These are phyloP conservation scores for Ogataea zsoltii DNA, from an alignment of 805 yeast genomes.

Conservation along the genomic window DNA sequence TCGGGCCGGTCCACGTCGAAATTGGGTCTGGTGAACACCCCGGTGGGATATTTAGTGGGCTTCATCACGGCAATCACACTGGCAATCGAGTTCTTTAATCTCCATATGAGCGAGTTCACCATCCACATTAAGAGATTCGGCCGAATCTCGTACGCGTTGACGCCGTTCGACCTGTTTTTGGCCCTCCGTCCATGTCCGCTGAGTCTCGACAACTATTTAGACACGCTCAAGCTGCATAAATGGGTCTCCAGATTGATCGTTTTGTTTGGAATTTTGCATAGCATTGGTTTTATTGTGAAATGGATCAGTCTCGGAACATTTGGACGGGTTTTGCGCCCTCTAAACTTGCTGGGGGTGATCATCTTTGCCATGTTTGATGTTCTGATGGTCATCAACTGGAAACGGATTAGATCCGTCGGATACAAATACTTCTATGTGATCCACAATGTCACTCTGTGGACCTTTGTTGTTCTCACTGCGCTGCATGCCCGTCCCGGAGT, in stretches of 20 bases:
- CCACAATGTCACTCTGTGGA: slow-evolving; percentile 54
- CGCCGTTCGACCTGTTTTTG: slow-evolving; percentile 58
- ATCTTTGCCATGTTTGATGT: slow-evolving; percentile 38
- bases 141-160: slow-evolving; percentile 55
- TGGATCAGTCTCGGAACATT: slow-evolving; percentile 45
- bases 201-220: slow-evolving; percentile 50
- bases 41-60: slow-evolving; percentile 28
- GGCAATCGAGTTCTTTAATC: slow-evolving; percentile 38
- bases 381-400: slow-evolving; percentile 47
- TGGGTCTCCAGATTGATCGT: slow-evolving; percentile 68
- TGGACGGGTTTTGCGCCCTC: slow-evolving; percentile 36
- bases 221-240: slow-evolving; percentile 59
- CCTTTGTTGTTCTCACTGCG: slow-evolving; percentile 44
- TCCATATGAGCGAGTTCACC: slow-evolving; percentile 33
- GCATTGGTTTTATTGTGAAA: slow-evolving; percentile 48
- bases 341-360: slow-evolving; percentile 56
- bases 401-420: slow-evolving; percentile 46
- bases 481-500: slow-evolving; percentile 77
- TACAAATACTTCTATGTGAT: slow-evolving; percentile 56
- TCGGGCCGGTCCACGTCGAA: slow-evolving; percentile 40
- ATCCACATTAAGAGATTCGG: slow-evolving; percentile 59
- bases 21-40: slow-evolving; percentile 34
- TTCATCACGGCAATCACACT: slow-evolving; percentile 35
- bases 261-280: slow-evolving; percentile 47
- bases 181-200: slow-evolving; percentile 57